These are phyloP conservation scores for Suillus hirtellus DNA, from an alignment of 768 basidiomycete species.

Conservation along the genomic window DNA sequence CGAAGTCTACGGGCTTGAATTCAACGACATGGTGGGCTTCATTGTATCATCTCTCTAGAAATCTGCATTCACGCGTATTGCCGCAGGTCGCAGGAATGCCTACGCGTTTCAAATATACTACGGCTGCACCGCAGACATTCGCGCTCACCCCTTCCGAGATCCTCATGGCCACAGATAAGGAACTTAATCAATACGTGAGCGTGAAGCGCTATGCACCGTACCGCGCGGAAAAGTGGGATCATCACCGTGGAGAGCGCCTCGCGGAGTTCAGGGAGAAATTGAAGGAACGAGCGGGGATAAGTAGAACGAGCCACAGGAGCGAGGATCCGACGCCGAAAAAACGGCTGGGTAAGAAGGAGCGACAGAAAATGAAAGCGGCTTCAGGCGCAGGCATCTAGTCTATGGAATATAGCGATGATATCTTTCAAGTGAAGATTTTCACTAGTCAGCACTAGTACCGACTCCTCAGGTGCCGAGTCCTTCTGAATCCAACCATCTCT, in stretches of 20 bases:
- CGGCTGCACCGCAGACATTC: conserved; percentile 60
- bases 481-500: not conserved
- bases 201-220: conserved; percentile 94
- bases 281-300: conserved; percentile 37
- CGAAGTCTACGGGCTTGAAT: conserved; percentile 86
- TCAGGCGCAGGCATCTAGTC: not conserved
- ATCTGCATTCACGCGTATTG: not conserved
- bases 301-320: conserved; percentile 16
- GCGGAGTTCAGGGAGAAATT: conserved; percentile 72
- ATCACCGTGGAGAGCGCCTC: conserved; percentile 61
- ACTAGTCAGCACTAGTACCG: not conserved
- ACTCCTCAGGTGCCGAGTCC: not conserved
- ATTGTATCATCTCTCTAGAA: not conserved
- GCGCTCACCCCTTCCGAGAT: conserved; percentile 84
- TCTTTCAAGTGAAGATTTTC: not conserved
- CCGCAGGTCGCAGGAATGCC: conserved; percentile 63
- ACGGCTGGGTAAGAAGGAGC: conserved; percentile 71
- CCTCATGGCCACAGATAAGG: conserved; percentile 86
- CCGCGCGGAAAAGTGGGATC: conserved; percentile 68
- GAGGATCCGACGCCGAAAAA: conserved; percentile 47
- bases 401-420: no score
- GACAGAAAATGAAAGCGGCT: conserved; percentile 46
- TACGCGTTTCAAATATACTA: conserved; percentile 91
- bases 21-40: conserved; percentile 86
- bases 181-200: conserved; percentile 89